A percentile compares a stretch with the other conserved stretches of the same genome.
phyloP scores from a whole-genome alignment of 1,284 basidiomycete species.

The Hemileia vastatrix region DNA sequence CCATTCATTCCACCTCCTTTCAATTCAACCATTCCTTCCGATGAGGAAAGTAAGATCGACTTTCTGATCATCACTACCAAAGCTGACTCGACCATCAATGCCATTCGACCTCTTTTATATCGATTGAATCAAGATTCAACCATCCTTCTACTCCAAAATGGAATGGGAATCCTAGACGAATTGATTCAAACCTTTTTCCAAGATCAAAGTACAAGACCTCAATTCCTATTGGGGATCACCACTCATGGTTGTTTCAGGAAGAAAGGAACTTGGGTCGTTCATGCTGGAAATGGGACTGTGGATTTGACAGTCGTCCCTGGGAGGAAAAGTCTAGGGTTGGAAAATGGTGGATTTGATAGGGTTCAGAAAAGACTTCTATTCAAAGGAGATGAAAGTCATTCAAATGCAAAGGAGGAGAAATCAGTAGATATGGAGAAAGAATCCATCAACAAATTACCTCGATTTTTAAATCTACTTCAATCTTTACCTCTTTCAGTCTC shows the following conservation, averaged over 20 bases:
- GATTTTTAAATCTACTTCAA: no score
- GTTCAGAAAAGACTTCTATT: no score
- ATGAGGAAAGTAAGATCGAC: constrained; percentile 29
- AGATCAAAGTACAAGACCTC: constrained; percentile 62
- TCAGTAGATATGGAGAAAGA: no score
- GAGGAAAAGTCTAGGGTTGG: neutral
- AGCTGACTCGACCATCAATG: constrained; percentile 56
- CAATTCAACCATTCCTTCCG: neutral
- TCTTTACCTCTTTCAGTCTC: no score
- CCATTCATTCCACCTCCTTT: constrained; percentile 52
- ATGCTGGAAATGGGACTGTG: neutral
- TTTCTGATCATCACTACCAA: constrained; percentile 79
- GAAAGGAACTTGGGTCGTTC: neutral
- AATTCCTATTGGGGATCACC: constrained; percentile 74
- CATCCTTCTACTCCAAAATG: constrained; percentile 83
- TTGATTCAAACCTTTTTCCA: constrained; percentile 62
- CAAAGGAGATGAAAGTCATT: no score
- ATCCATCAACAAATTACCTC: no score
- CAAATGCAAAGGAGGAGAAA: no score
- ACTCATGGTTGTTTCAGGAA: constrained; percentile 62
- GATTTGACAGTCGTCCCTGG: neutral
- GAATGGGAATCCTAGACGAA: constrained; percentile 75
- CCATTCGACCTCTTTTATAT: constrained; percentile 55
- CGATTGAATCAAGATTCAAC: constrained; percentile 63
- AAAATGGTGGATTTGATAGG: no score